phyloP scores from a whole-genome alignment of 257 asterid genomes.

The Nyctanthes arbortristis region DNA sequence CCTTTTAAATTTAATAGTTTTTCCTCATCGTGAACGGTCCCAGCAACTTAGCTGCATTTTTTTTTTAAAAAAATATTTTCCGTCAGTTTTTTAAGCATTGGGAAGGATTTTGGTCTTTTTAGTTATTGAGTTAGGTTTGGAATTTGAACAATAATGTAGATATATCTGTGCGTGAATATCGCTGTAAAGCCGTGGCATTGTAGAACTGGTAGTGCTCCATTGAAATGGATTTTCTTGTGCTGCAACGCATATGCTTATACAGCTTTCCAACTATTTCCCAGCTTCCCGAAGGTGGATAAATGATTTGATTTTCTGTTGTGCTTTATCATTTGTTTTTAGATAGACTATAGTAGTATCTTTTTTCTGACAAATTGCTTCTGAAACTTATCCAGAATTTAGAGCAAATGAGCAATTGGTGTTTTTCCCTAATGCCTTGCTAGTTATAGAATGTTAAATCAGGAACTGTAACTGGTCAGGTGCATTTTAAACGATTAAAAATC shows the following conservation, averaged over 20 bases:
- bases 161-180: neutral
- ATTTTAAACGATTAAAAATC: too few species aligned
- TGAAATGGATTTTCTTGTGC: neutral
- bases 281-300: neutral
- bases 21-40: conserved; percentile 1
- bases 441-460: too few species aligned
- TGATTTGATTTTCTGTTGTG: too few species aligned
- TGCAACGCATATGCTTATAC: neutral
- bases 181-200: neutral
- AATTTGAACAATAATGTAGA: neutral
- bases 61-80: conserved; percentile 2
- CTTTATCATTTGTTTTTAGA: too few species aligned
- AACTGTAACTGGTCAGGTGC: too few species aligned
- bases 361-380: too few species aligned
- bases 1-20: neutral
- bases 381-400: too few species aligned
- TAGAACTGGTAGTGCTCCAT: neutral
- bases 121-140: conserved; percentile 3
- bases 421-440: too few species aligned
- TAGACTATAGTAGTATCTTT: too few species aligned
- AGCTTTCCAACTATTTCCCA: neutral
- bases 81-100: neutral
- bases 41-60: neutral
- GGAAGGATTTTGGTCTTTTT: neutral
- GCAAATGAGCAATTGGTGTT: too few species aligned